phyloP scores from a whole-genome alignment of 2,329 filamentous ascomycete species.

The Monilinia vaccinii-corymbosi region DNA sequence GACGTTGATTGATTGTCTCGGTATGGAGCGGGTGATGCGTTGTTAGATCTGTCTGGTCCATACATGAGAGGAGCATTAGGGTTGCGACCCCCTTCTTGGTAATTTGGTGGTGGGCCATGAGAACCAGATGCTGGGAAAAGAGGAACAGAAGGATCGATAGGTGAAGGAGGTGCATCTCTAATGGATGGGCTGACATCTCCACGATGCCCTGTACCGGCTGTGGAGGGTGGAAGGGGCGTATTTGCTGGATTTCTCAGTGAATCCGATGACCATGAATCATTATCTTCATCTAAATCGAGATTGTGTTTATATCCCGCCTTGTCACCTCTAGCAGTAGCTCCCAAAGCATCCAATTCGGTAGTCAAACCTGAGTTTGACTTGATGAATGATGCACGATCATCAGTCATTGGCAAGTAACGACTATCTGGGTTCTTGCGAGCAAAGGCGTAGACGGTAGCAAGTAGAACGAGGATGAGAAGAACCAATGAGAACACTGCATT shows the following conservation, averaged over 20 bases:
- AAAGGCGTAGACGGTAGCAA: conserved; percentile 70
- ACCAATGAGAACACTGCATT: conserved; percentile 80
- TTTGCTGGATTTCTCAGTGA: conserved; percentile 40
- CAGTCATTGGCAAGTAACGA: conserved; percentile 91
- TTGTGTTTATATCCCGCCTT: conserved; percentile 50
- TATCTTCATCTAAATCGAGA: conserved; percentile 63
- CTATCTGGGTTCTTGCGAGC: conserved; percentile 90
- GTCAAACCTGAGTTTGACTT: conserved; percentile 85
- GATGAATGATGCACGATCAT: conserved; percentile 94
- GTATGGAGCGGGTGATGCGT: conserved; percentile 21
- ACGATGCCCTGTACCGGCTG: conserved; percentile 21
- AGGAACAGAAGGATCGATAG: conserved; percentile 42
- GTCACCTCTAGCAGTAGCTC: conserved; percentile 80
- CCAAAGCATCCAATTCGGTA: conserved; percentile 83
- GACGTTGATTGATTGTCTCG: conserved; percentile 30
- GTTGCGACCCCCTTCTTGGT: conserved; percentile 23
- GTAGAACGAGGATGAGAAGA: conserved; percentile 71
- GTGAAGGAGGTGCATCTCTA: conserved; percentile 35
- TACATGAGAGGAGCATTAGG: conserved; percentile 19
- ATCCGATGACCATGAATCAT: conserved; percentile 55
- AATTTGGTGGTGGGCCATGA: conserved; percentile 28
- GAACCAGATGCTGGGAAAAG: conserved; percentile 37
- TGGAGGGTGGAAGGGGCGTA: conserved; percentile 27
- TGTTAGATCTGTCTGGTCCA: conserved; percentile 11
- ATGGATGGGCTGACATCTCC: conserved; percentile 12